Base-by-base conservation (phyloP, 345 rosid species). In the Rhizophora apiculata region DNA sequence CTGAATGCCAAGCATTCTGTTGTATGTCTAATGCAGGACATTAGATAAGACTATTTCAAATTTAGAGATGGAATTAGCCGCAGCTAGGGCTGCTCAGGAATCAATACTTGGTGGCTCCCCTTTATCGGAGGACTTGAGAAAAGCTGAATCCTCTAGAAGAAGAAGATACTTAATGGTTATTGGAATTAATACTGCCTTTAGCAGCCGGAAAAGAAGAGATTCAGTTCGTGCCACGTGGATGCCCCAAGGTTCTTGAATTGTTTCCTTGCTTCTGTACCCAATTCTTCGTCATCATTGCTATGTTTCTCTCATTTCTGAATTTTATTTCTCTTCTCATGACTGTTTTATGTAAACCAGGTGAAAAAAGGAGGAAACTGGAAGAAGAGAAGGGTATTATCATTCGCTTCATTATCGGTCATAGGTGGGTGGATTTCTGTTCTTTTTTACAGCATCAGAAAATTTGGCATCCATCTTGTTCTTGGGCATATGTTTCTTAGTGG, bases 51-150 rank as follows among this genome's bases (percentile, higher is more conserved):
- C 98, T 9, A 88, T 94, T 67, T 94, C 97, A 8, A 94, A 79
- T 81, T 83, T 94, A 75, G 98, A 94, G 89, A 94, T 89, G 98
- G 99, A 92, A 83, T 78, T 91, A 75, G 99, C 96, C 55, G 96
- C 97, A 60, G 96, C 99, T 62, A 88, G 84, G 77, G 86, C 96
- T 46, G 86, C 85, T 22, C 97, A 94, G 39, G 96, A 89, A 71
- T 80, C 92, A 63, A 77, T 91, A 66, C 72, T 79, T 34, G 81
- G 77, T 21, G 96, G 90, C 54, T 85, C 96, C 82, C 96, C 97
- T 65, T 52, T 80, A 36, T 85, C 97, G 4, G 85, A 83, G 65
- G 86, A 89, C 79, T 68, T 74, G 26, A 84, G 73, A 74, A 75
- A 51, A 71, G 74, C 76, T 16, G 78, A 76, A 67, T 72, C 82